Percentiles rank a stretch among this genome's conserved stretches.
Conservation (phyloP, 2,329 filamentous ascomycete genomes). For the Lachnellula cervina region DNA sequence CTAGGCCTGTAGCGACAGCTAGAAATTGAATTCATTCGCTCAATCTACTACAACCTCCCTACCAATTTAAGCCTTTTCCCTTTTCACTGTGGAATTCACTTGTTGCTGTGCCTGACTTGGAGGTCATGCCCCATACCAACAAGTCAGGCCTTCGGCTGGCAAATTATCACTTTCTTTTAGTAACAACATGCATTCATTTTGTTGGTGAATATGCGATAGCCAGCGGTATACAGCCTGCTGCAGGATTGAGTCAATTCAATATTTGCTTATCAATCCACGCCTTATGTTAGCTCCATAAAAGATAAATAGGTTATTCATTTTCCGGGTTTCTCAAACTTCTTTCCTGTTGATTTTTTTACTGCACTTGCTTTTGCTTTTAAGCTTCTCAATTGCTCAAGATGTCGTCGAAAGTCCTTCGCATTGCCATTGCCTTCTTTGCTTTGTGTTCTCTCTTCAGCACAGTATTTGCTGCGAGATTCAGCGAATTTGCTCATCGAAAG, state of each 20-base stretch:
- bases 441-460: neutral
- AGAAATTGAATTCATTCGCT: no score
- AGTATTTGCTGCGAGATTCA: neutral
- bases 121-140: no score
- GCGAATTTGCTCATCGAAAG: conserved; percentile 5
- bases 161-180: neutral
- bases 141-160: no score
- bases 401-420: neutral
- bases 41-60: no score
- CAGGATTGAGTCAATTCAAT: neutral
- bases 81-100: no score
- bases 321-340: neutral
- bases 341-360: neutral
- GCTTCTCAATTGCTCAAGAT: neutral
- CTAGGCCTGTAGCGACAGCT: no score
- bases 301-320: neutral
- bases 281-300: neutral
- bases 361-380: neutral
- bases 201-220: neutral
- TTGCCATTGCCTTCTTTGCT: neutral
- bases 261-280: neutral
- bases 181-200: neutral
- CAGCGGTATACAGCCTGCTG: neutral
- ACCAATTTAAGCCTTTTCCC: no score
- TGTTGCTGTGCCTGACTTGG: no score